Evolutionary conservation across 805 yeast species (phyloP), one percentile per base, ranked within the genome.

Genomic region (Cyberlindnera xylosilytica): DNA sequence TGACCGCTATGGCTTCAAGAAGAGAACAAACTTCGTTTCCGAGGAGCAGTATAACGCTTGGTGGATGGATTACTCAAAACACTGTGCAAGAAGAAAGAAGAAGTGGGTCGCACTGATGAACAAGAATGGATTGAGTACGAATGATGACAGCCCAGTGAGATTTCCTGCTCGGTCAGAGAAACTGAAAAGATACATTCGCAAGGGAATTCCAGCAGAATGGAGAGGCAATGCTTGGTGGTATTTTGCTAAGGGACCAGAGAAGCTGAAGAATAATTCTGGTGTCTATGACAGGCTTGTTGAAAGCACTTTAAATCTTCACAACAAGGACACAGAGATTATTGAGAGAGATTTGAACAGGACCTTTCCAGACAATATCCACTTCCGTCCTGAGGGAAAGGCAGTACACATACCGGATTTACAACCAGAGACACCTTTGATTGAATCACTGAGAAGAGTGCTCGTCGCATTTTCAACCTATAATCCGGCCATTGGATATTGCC

Each of bases 181-280:
- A 52, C 69, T 88, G 49, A 83, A 85, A 56, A 74, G 95, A 45
- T 82, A 87, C 55, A 78, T 93, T 11, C 74, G 97, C 42, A 86
- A 86, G 60, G 99, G 99, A 11, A 82, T 91, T 10, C 98, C 99
- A 0, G 90, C 96, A 0, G 97, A 88, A 59, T 91, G 97, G 97
- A 70, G 99, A 51, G 99, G 99, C 1, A 77, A 78, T 51, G 97
- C 97, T 1, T 91, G 99, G 99, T 91, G 93, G 73, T 83, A 80
- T 68, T 91, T 87, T 62, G 95, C 96, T 8, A 81, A 81, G 20
- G 99, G 98, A 3, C 74, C 80, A 42, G 93, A 86, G 40, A 74
- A 73, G 51, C 63, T 88, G 43, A 79, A 75, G 51, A 78, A 79
- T 30, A 79, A 90, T 57, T 68, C 67, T 13, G 96, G 95, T 1